Conservation (phyloP, 2,329 filamentous ascomycete species). For the Calonectria henricotiae region DNA sequence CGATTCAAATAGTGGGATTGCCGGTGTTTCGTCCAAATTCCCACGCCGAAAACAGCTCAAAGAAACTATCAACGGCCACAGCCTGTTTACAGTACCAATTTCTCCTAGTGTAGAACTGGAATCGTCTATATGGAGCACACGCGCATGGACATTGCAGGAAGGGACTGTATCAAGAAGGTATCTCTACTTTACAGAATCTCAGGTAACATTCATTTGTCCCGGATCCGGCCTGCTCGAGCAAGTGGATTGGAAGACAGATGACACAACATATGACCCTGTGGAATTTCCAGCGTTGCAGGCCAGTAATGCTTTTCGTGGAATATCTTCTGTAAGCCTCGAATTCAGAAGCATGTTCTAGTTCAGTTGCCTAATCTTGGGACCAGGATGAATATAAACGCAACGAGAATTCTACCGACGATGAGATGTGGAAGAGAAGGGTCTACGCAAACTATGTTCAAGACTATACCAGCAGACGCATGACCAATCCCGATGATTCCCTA, state of each 20-base stretch:
- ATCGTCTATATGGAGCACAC: constrained; percentile 2
- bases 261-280: background rate
- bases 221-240: background rate
- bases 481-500: constrained; percentile 22
- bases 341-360: no score
- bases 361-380: background rate
- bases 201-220: constrained; percentile 23
- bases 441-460: background rate
- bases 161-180: background rate
- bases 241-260: background rate
- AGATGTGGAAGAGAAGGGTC: background rate
- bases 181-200: constrained; percentile 12
- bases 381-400: background rate
- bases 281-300: no score
- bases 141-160: constrained; percentile 34
- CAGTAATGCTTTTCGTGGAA: background rate
- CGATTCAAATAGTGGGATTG: background rate
- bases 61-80: constrained; percentile 13
- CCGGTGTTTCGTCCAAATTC: background rate
- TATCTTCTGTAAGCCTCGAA: background rate
- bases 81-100: constrained; percentile 8
- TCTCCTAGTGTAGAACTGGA: background rate
- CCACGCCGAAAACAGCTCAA: background rate
- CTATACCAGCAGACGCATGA: constrained; percentile 8
- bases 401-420: background rate